Evolutionary conservation across 2,329 filamentous ascomycete genomes (phyloP), one percentile per base, ranked within the genome.

Genomic region (Fusarium tupiense): DNA sequence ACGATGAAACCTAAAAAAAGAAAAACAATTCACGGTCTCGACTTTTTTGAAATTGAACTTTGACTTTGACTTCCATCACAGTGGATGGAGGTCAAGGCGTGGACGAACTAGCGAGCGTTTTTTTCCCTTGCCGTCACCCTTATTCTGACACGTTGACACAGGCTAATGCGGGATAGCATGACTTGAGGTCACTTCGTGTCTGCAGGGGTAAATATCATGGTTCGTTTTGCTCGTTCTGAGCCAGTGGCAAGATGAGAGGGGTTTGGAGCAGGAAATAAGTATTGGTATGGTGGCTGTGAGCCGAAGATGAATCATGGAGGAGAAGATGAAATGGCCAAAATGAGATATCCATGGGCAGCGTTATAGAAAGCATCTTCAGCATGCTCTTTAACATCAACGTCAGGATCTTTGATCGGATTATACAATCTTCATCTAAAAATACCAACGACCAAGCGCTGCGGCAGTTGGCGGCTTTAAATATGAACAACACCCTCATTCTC

Each of bases 241-340:
- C 58, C 37, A 61, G 71, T 74, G 71, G 71, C 71, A 68, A 73
- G n/a, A 54, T 58, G 33, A 40, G 58, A 67, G 58, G 62, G 71
- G 49, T 26, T 35, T 31, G 24, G n/a, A 61, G 38, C 26, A 47
- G 41, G 47, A 49, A 47, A 64, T 54, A 38, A 26, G 37, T 49
- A 22, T 65, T 33, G 50, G 38, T 33, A 31, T 54, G 47, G 29
- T 67, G 24, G 57, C 57, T 54, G 10, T 43, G 37, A 53, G 24
- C 19, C 29, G 33, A 53, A 47, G 22, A 67, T 38, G 56, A 20
- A 67, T 63, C 38, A 37, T 50, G n/a, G 47, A 57, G 31, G 26
- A 35, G 13, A 41, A 24, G 35, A 16, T 37, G 31, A 56, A 70
- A 37, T 31, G 31, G 33, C 46, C 49, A 26, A 11, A n/a, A 54